Percentiles rank a stretch among this genome's conserved stretches.
These are phyloP conservation scores for Brassica napus DNA, from an alignment of 345 rosid species.

Conservation along the genomic window Da-Ae NC_063452.1:60332001-60332500, in stretches of 20 bases:
- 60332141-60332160: neutral
- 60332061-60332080: neutral
- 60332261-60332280: neutral
- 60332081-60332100: neutral
- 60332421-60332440: neutral
- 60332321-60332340: neutral
- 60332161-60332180: neutral
- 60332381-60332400: neutral
- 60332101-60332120: neutral
- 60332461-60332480: no score
- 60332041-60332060: neutral
- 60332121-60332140: neutral
- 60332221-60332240: neutral
- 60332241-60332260: neutral
- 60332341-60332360: neutral
- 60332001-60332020: neutral
- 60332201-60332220: neutral
- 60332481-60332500: neutral
- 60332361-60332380: neutral
- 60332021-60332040: neutral
- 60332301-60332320: neutral
- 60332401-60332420: neutral
- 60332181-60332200: neutral
- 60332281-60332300: neutral
- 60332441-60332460: neutral